phyloP scores from a whole-genome alignment of 2,329 filamentous ascomycete genomes.

The Calonectria montana region DNA sequence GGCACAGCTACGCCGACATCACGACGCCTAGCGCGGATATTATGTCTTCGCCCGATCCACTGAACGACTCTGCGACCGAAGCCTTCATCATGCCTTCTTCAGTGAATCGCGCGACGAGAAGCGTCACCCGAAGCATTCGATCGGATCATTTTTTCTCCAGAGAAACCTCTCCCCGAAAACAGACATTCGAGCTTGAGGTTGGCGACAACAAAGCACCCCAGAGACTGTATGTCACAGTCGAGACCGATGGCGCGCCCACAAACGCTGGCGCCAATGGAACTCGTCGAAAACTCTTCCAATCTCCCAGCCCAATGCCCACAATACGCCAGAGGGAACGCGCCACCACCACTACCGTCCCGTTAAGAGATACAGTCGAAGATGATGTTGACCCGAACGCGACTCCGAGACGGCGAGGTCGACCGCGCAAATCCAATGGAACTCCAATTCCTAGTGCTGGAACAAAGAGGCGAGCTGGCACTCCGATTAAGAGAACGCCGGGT shows the following conservation, averaged over 20 bases:
- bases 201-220: constrained; percentile 63
- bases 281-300: constrained; percentile 57
- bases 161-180: constrained; percentile 63
- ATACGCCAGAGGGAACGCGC: constrained; percentile 51
- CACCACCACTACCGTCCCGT: constrained; percentile 63
- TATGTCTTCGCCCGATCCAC: constrained; percentile 64
- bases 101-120: constrained; percentile 58
- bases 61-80: constrained; percentile 53
- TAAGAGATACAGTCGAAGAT: constrained; percentile 55
- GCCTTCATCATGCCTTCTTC: constrained; percentile 50
- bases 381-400: constrained; percentile 47
- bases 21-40: constrained; percentile 54
- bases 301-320: constrained; percentile 53
- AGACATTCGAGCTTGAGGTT: constrained; percentile 67
- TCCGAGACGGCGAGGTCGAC: constrained; percentile 58
- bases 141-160: constrained; percentile 53
- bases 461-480: constrained; percentile 61
- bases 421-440: constrained; percentile 63
- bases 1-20: constrained; percentile 50
- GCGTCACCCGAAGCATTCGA: constrained; percentile 58
- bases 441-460: constrained; percentile 57
- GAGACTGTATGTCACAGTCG: constrained; percentile 66
- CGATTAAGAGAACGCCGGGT: constrained; percentile 51
- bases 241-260: constrained; percentile 57
- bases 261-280: constrained; percentile 48